Evolutionary conservation across 768 basidiomycete genomes (phyloP), one percentile per base, ranked within the genome.

Genomic region (Leccinum arenicola): DNA sequence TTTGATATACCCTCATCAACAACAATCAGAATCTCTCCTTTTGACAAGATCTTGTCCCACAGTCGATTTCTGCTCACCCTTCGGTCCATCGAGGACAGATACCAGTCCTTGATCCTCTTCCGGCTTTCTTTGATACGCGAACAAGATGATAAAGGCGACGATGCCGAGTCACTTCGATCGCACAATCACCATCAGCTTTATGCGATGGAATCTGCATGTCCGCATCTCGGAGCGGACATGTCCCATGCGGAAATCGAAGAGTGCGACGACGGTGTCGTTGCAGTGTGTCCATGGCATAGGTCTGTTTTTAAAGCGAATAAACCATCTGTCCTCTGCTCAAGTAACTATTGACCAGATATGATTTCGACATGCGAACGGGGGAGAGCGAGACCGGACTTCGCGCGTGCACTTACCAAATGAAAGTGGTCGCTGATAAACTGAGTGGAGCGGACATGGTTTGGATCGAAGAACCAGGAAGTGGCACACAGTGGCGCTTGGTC

Each of bases 261-360:
- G 50, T 52, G n/a, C 31, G 50, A 52, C 19, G n/a, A 12, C 31
- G n/a, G 31, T 21, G 50, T 52, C 12, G 50, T 52, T 52, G 50
- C 31, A 52, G 31, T 52, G 19, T 52, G 50, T 52, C 31, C 52
- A 12, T 90, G 88, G 87, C 87, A 89, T 69, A 78, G 86, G 86
- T 84, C 50, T 48, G 77, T 61, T 4, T 19, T 35, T 2, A 3
- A 25, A 21, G 12, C 29, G 29, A 21, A 19, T 53, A 1, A 23
- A 25, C 47, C 31, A 31, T 25, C 25, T 23, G 12, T 38, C 8
- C 12, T 25, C 25, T 27, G n/a, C 27, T 35, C 3, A n/a, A 33
- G 0, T 52, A 7, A 12, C 4, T 29, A 0, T 29, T 14, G 5
- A 15, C 27, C 40, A 87, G 87, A 68, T 89, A 89, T 63, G 88